Conservation (phyloP, 352 stramenopile genomes). For the Phytophthora fragariae region DNA sequence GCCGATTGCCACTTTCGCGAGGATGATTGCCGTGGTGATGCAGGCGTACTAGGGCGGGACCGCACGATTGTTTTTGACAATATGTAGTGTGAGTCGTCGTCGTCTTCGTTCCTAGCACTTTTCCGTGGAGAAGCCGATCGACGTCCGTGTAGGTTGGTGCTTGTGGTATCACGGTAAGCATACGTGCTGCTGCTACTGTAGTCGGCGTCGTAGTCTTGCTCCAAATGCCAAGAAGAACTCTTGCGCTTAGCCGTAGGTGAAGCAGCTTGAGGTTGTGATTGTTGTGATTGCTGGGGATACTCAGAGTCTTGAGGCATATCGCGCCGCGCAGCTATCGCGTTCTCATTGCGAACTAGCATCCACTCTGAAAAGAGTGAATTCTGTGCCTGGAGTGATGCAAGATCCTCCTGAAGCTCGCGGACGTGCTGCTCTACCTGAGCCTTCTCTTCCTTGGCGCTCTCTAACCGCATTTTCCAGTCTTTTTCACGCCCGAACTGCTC, state of each 20-base stretch:
- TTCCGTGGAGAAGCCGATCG: constrained; percentile 9
- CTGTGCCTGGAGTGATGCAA: constrained; percentile 62
- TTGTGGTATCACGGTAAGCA: constrained; percentile 2
- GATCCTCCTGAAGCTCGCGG: constrained; percentile 64
- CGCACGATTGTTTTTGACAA: constrained; percentile 5
- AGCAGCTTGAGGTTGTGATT: constrained; percentile 8
- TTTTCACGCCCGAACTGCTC: constrained; percentile 69
- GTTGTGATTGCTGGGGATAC: constrained; percentile 4
- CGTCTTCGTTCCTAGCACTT: constrained; percentile 10
- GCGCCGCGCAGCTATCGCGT: constrained; percentile 47
- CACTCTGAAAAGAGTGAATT: constrained; percentile 81
- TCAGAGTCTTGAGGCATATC: constrained; percentile 18
- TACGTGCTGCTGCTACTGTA: constrained; percentile 25
- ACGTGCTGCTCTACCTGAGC: constrained; percentile 51
- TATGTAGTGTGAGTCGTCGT: constrained; percentile 8
- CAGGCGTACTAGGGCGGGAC: constrained; percentile 2
- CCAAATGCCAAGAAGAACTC: constrained; percentile 18
- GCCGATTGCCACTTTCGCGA: constrained; percentile 22
- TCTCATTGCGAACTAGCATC: constrained; percentile 81
- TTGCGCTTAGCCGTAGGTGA: constrained; percentile 14
- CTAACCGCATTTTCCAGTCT: constrained; percentile 67
- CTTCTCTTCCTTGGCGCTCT: constrained; percentile 60
- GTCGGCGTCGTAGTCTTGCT: constrained; percentile 24
- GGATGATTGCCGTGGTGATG: constrained; percentile 17
- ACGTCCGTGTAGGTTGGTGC: neutral